Conservation (phyloP, 2,329 filamentous ascomycete species). For the Metarhizium robertsii region DNA sequence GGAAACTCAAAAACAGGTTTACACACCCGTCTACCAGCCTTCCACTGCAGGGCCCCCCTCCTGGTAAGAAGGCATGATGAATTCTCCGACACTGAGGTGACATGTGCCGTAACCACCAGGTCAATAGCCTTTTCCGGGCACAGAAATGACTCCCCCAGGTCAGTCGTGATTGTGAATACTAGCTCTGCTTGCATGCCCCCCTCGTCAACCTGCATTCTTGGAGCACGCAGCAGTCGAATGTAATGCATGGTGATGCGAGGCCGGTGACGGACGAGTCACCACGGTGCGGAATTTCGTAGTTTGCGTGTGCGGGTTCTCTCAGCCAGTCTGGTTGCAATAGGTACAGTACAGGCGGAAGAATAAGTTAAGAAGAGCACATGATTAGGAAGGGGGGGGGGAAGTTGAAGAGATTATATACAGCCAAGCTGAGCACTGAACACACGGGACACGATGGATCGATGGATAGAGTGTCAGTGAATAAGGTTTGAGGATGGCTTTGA, state of each 20-base stretch:
- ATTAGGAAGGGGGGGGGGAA: not conserved
- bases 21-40: slow-evolving; percentile 29
- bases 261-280: too few relatives aligned
- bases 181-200: slow-evolving; percentile 27
- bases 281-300: not conserved
- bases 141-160: slow-evolving; percentile 47
- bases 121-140: slow-evolving; percentile 33
- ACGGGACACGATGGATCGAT: not conserved
- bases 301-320: not conserved
- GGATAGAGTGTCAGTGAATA: not conserved
- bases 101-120: slow-evolving; percentile 27
- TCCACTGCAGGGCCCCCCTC: slow-evolving; percentile 19
- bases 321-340: not conserved
- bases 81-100: slow-evolving; percentile 9
- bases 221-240: slow-evolving; percentile 42
- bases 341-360: not conserved
- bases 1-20: slow-evolving; percentile 24
- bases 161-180: slow-evolving; percentile 46
- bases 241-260: slow-evolving; percentile 41
- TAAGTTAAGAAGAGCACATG: not conserved
- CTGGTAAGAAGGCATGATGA: slow-evolving; percentile 16
- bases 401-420: not conserved
- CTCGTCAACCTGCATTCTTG: slow-evolving; percentile 23
- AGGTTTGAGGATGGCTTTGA: not conserved
- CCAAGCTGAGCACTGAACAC: not conserved